Evolutionary conservation across 352 stramenopile species (phyloP), one percentile per base, ranked within the genome.

Genomic region (Phytopythium montanum): DNA sequence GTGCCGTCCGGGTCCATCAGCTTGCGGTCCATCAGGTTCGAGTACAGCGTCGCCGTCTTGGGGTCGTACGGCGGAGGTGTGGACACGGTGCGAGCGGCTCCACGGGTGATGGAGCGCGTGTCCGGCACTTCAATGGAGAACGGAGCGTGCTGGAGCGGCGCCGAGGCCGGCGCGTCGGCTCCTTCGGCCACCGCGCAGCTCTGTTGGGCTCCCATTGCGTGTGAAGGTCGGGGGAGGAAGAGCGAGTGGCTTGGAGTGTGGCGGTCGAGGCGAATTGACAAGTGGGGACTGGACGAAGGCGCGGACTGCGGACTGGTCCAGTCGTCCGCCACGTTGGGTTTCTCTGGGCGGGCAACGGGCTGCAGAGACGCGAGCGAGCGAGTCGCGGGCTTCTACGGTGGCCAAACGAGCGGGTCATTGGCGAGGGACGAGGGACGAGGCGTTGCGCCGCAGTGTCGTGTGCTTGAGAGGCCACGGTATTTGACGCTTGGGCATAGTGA

Each of bases 1-100:
- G 66, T 74, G 34, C 80, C 79, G 41, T 84, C 65, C 9, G 52
- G 66, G 59, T 87, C 56, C 57, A 86, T 65, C 58, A 90, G 69
- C 59, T 80, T 87, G 33, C 70, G 71, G 67, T 87, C 87, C 39
- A 88, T 64, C 58, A 62, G 36, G 80, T 87, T 61, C 75, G 68
- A 62, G 65, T 79, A 80, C 23, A 80, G 67, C 59, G 74, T 83
- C 54, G 69, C 59, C 18, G 76, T 52, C 36, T 74, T 66, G 26
- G 65, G 52, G 51, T 88, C 64, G 64, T 76, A 85, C 14, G 61
- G 50, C 3, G 56, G 60, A 23, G 59, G 48, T 33, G 67, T 54
- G 41, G 66, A 62, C 28, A 62, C 74, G 54, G 69, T 59, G 50
- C 72, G 69, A 38, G 72, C 66, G 23, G 65, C 59, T 2, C 73